Percentiles rank a stretch among this genome's conserved stretches.
Conservation (phyloP, 164 flowering plant species). For the Aristolochia fimbriata region DNA sequence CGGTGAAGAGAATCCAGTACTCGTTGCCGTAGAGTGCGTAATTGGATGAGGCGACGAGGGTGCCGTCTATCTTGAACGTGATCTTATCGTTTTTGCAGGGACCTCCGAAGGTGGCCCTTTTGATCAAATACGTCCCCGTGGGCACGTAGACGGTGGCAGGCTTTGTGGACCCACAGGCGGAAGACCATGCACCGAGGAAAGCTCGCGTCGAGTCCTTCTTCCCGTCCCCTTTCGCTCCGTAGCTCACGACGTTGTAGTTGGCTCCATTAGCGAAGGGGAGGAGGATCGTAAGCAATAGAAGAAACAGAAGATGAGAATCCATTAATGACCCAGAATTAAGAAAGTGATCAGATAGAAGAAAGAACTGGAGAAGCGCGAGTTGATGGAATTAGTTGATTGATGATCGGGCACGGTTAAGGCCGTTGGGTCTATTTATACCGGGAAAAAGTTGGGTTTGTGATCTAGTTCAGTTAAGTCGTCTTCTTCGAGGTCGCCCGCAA, state of each 20-base stretch:
- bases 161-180: constrained; percentile 27
- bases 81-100: constrained; percentile 31
- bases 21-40: neutral
- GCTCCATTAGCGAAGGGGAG: neutral
- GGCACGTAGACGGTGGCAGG: constrained; percentile 41
- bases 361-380: no score
- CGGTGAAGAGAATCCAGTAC: constrained; percentile 13
- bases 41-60: constrained; percentile 13
- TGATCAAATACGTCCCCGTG: constrained; percentile 28
- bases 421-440: neutral
- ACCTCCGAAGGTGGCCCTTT: constrained; percentile 19
- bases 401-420: no score
- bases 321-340: neutral
- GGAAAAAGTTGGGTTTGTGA: neutral
- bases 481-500: no score
- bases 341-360: no score
- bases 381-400: no score
- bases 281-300: neutral
- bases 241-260: constrained; percentile 22
- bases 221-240: constrained; percentile 53
- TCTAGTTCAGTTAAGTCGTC: no score
- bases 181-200: constrained; percentile 37
- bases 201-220: constrained; percentile 34
- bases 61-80: constrained; percentile 37
- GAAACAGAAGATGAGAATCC: neutral